Evolutionary conservation across 1,139 yeast genomes (phyloP).

Genomic region (Lodderomyces metapsilosis): DNA sequence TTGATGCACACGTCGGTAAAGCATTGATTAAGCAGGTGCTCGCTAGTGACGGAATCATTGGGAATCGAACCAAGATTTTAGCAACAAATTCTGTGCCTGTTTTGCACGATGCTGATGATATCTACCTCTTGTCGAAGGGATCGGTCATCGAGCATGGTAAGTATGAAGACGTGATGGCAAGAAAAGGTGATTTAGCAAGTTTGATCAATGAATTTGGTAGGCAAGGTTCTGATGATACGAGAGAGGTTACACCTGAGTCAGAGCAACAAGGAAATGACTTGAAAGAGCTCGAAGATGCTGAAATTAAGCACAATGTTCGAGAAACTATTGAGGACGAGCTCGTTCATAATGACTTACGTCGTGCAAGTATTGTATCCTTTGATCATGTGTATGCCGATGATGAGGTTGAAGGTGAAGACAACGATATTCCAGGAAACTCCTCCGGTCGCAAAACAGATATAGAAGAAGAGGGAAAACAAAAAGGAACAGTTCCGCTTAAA

Average conservation of each 20-base stretch:
- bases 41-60: constrained; percentile 25
- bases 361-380: constrained; percentile 24
- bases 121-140: constrained; percentile 26
- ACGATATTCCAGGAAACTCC: constrained; percentile 7
- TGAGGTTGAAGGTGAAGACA: background rate
- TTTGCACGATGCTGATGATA: constrained; percentile 27
- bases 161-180: constrained; percentile 28
- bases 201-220: constrained; percentile 28
- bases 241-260: constrained; percentile 6
- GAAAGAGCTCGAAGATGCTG: constrained; percentile 1
- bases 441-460: constrained; percentile 25
- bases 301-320: background rate
- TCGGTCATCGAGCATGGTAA: constrained; percentile 31
- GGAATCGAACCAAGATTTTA: constrained; percentile 29
- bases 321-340: constrained; percentile 42
- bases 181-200: constrained; percentile 26
- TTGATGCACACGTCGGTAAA: constrained; percentile 36
- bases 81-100: constrained; percentile 35
- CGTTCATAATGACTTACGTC: constrained; percentile 15
- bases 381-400: constrained; percentile 21
- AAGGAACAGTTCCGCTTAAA: constrained; percentile 32
- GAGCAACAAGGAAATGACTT: constrained; percentile 18
- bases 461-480: constrained; percentile 27
- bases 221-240: constrained; percentile 14
- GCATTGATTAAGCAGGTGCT: constrained; percentile 29